A percentile compares a stretch with the other conserved stretches of the same genome.
Conservation (phyloP, 306 rosid genomes). For the Glycine latifolia region DNA sequence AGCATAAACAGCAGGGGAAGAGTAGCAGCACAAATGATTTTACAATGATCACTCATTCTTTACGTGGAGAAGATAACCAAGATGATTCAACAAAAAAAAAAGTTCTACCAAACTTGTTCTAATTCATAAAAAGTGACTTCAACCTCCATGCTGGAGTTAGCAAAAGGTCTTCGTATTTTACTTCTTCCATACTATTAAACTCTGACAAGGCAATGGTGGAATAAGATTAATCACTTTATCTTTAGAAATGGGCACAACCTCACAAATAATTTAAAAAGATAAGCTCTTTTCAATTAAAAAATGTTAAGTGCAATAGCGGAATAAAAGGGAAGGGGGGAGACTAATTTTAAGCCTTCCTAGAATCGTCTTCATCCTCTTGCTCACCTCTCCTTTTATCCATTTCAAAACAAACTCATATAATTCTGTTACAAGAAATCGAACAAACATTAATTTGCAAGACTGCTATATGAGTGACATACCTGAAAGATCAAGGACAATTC, state of each 20-base stretch:
- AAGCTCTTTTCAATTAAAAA: neutral
- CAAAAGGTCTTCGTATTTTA: constrained; percentile 23
- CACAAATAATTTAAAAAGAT: neutral
- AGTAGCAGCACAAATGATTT: constrained; percentile 9
- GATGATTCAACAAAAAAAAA: neutral
- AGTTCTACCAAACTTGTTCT: neutral
- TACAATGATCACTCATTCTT: neutral
- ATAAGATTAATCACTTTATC: neutral
- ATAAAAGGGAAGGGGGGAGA: neutral
- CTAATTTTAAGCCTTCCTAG: neutral
- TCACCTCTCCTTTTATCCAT: constrained; percentile 12
- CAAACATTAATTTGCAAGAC: constrained; percentile 21
- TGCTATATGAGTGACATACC: constrained; percentile 39
- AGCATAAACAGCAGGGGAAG: neutral
- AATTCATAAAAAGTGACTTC: constrained; percentile 23
- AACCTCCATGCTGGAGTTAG: constrained; percentile 10
- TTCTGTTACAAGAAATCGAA: neutral
- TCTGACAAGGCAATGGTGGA: neutral
- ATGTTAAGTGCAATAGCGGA: neutral
- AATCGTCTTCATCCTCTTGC: neutral
- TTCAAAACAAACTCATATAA: constrained; percentile 3
- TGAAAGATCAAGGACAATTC: constrained; percentile 67
- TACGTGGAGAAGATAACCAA: neutral
- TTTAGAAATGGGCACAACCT: constrained; percentile 2
- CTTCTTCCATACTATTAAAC: constrained; percentile 1